phyloP scores from a whole-genome alignment of 495 filamentous ascomycete species.

The Aspergillus funiculosus region DNA sequence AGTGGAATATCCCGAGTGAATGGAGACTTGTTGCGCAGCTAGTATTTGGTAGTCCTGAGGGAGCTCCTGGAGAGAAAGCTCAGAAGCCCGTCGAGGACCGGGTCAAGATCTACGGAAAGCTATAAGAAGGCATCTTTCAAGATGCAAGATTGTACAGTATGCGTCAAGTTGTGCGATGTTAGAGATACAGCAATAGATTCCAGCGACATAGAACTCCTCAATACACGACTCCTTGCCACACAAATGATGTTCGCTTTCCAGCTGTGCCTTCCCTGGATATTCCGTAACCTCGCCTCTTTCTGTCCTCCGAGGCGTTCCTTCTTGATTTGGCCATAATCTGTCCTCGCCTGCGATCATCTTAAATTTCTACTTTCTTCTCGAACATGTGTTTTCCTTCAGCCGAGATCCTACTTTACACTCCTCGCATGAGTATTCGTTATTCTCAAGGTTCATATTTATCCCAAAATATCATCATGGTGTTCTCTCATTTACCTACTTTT shows the following conservation, averaged over 20 bases:
- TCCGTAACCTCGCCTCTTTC: neutral
- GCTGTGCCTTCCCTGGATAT: neutral
- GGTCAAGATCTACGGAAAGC: constrained; percentile 33
- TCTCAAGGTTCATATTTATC: constrained; percentile 5
- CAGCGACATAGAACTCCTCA: neutral
- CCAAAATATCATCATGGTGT: constrained; percentile 11
- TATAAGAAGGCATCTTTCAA: constrained; percentile 5
- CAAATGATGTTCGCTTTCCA: neutral
- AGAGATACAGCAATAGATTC: no score
- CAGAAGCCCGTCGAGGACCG: constrained; percentile 36
- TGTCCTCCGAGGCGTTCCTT: neutral
- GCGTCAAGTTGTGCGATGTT: no score
- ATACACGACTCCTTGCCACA: neutral
- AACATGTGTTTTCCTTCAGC: neutral
- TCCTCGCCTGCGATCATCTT: neutral
- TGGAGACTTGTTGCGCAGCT: constrained; percentile 48
- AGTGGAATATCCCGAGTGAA: constrained; percentile 41
- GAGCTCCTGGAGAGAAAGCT: constrained; percentile 29
- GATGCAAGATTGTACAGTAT: neutral
- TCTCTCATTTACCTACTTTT: constrained; percentile 1
- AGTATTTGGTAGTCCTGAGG: constrained; percentile 46
- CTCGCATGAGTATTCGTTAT: neutral
- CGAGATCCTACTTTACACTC: neutral
- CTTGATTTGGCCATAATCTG: neutral
- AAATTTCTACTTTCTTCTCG: neutral